Conservation (phyloP, 1,139 yeast species). For the Diutina neorugosa region DNA sequence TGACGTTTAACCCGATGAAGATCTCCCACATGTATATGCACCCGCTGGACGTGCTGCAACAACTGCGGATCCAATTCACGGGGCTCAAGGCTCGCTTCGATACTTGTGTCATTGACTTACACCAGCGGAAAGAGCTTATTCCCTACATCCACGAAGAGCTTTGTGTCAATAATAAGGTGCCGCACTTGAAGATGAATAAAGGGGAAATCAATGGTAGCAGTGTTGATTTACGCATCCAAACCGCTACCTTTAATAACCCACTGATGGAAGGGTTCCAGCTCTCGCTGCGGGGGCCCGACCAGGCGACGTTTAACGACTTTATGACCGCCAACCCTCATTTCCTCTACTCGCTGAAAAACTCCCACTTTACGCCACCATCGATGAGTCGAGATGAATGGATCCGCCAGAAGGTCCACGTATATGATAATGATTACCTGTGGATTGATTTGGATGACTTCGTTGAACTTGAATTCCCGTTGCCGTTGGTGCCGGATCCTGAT, state of each 20-base stretch:
- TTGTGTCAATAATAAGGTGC: slow-evolving; percentile 36
- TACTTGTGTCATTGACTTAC: slow-evolving; percentile 64
- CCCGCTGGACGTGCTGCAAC: not conserved
- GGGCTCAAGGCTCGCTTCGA: slow-evolving; percentile 71
- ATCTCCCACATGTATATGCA: slow-evolving; percentile 38
- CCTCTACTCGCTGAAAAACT: not conserved
- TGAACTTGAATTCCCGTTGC: slow-evolving; percentile 40
- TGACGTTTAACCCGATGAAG: slow-evolving; percentile 61
- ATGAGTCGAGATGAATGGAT: not conserved
- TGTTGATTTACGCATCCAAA: slow-evolving; percentile 62
- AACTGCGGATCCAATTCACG: slow-evolving; percentile 18
- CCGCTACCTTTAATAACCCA: slow-evolving; percentile 53
- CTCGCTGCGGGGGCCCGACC: not conserved
- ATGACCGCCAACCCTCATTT: not conserved
- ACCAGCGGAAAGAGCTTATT: slow-evolving; percentile 68
- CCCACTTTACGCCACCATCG: not conserved
- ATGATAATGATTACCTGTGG: slow-evolving; percentile 53
- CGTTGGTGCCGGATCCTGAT: slow-evolving; percentile 29
- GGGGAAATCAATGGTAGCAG: slow-evolving; percentile 65
- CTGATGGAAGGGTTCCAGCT: not conserved
- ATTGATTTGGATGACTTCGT: slow-evolving; percentile 69
- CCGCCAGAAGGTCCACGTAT: slow-evolving; percentile 14
- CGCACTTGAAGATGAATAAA: slow-evolving; percentile 56
- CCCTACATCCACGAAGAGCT: slow-evolving; percentile 45
- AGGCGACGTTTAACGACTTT: not conserved